These are phyloP conservation scores for Rusavskia elegans DNA, from an alignment of 495 filamentous ascomycete genomes.

Conservation along the genomic window DNA sequence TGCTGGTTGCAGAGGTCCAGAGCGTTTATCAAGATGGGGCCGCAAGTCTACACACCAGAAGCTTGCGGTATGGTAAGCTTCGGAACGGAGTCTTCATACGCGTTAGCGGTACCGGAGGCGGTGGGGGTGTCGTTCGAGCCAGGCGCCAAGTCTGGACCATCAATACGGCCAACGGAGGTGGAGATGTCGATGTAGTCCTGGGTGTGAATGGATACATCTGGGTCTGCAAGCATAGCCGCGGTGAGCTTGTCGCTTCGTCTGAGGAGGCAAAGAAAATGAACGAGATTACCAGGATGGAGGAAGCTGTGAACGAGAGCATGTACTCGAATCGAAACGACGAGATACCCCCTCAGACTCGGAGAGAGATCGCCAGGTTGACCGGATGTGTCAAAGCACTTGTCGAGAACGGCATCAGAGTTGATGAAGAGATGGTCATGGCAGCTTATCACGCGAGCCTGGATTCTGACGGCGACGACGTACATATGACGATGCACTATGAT, in stretches of 20 bases:
- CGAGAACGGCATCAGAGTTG: slow-evolving; percentile 65
- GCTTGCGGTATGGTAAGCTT: slow-evolving; percentile 84
- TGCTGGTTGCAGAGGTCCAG: slow-evolving; percentile 86
- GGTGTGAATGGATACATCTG: slow-evolving; percentile 95
- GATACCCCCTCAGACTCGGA: slow-evolving; percentile 55
- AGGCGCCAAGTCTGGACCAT: slow-evolving; percentile 79
- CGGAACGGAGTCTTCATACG: slow-evolving; percentile 79
- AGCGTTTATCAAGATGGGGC: slow-evolving; percentile 63
- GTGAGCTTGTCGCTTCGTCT: slow-evolving; percentile 29
- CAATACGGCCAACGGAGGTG: slow-evolving; percentile 45
- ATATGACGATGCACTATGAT: slow-evolving; percentile 34
- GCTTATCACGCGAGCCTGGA: slow-evolving; percentile 69
- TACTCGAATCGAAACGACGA: slow-evolving; percentile 88
- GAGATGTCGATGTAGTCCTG: slow-evolving; percentile 69
- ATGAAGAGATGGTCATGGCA: slow-evolving; percentile 75
- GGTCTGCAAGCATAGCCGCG: slow-evolving; percentile 61
- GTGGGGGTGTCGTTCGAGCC: slow-evolving; percentile 59
- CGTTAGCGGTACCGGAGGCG: slow-evolving; percentile 65
- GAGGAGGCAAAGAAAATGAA: not conserved
- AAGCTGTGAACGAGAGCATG: slow-evolving; percentile 46
- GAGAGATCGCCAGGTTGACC: slow-evolving; percentile 71
- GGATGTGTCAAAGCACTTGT: slow-evolving; percentile 69
- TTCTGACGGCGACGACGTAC: slow-evolving; percentile 33
- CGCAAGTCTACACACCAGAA: slow-evolving; percentile 76
- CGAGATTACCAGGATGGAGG: slow-evolving; percentile 13